Conservation (phyloP, 2,329 filamentous ascomycete genomes). For the Verticillium dahliae region DNA sequence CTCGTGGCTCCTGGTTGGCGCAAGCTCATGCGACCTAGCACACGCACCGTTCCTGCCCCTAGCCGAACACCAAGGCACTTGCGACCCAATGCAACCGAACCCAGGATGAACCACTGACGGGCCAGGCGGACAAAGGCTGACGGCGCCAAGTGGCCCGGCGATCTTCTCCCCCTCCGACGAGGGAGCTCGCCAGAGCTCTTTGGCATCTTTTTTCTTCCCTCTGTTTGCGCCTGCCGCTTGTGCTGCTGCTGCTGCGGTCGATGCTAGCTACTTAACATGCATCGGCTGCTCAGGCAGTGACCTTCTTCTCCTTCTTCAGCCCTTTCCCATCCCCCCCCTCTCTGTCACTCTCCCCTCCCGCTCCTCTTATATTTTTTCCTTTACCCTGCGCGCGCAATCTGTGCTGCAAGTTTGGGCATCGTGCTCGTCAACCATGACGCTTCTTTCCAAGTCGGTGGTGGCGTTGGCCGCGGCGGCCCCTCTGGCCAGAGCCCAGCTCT, state of each 20-base stretch:
- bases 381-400: not conserved
- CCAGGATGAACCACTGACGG: not conserved
- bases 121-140: not conserved
- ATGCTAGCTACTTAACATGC: not conserved
- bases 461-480: slow-evolving; percentile 8
- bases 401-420: not conserved
- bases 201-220: not conserved
- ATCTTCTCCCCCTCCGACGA: not conserved
- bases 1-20: not conserved
- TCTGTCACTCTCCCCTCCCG: not conserved
- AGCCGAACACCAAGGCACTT: not conserved
- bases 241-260: not conserved
- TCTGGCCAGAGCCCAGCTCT: slow-evolving; percentile 36
- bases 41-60: not conserved
- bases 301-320: not conserved
- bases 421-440: not conserved
- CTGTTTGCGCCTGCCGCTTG: not conserved
- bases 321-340: not conserved
- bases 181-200: not conserved
- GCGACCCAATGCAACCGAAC: not conserved
- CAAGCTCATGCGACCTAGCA: not conserved
- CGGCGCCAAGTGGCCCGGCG: not conserved
- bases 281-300: not conserved
- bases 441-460: not conserved
- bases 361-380: not conserved